These are phyloP conservation scores for Lentinula guzmanii DNA, from an alignment of 768 basidiomycete species.

Conservation along the genomic window DNA sequence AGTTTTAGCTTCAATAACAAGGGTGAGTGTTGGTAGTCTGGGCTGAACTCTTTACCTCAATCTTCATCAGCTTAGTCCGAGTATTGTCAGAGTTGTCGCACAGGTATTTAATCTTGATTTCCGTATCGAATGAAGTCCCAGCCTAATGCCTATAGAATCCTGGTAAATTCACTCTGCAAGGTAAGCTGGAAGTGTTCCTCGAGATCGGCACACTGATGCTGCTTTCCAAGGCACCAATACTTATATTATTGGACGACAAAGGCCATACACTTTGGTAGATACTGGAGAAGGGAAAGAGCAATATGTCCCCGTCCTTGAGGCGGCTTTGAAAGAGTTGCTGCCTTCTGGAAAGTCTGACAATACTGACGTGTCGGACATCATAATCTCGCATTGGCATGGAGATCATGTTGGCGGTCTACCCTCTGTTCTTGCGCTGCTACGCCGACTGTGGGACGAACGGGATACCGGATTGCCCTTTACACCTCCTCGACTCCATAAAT, in stretches of 20 bases:
- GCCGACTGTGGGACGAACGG: slow-evolving; percentile 52
- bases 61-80: slow-evolving; percentile 52
- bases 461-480: slow-evolving; percentile 41
- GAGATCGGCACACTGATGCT: neutral
- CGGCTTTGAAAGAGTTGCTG: slow-evolving; percentile 41
- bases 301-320: slow-evolving; percentile 63
- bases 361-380: slow-evolving; percentile 77
- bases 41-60: neutral
- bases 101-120: slow-evolving; percentile 44
- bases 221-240: slow-evolving; percentile 72
- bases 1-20: slow-evolving; percentile 43
- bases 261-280: slow-evolving; percentile 78
- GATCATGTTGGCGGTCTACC: slow-evolving; percentile 83
- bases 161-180: slow-evolving; percentile 84
- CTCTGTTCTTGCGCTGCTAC: slow-evolving; percentile 61
- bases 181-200: slow-evolving; percentile 25
- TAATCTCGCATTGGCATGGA: slow-evolving; percentile 86
- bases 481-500: slow-evolving; percentile 75
- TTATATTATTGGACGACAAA: slow-evolving; percentile 67
- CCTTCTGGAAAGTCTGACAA: slow-evolving; percentile 26
- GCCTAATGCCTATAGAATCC: slow-evolving; percentile 54
- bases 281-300: slow-evolving; percentile 68
- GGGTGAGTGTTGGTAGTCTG: slow-evolving; percentile 30
- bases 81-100: slow-evolving; percentile 64
- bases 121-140: neutral